These are phyloP conservation scores for Plantago coronopus DNA, from an alignment of 305 asterid genomes.

Conservation along the genomic window DNA sequence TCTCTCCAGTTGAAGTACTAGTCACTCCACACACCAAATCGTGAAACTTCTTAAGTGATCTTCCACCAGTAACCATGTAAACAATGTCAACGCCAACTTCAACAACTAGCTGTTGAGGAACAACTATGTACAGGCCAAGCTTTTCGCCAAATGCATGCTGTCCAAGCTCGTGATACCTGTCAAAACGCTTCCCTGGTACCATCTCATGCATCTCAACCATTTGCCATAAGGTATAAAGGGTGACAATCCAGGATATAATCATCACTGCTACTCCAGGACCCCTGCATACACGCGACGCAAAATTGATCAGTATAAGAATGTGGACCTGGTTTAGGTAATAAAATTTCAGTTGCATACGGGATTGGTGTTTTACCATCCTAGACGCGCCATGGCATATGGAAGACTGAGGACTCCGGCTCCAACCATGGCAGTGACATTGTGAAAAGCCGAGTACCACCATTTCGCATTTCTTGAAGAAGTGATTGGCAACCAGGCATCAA, in stretches of 20 bases:
- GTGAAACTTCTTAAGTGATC: constrained; percentile 60
- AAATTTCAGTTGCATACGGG: background rate
- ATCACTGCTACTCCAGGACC: constrained; percentile 75
- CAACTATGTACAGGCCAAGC: constrained; percentile 72
- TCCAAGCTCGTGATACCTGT: constrained; percentile 76
- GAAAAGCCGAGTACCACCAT: constrained; percentile 93
- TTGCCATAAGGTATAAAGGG: constrained; percentile 87
- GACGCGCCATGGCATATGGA: constrained; percentile 82
- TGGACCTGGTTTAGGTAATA: background rate
- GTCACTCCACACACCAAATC: constrained; percentile 36
- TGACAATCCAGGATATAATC: constrained; percentile 71
- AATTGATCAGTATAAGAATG: background rate
- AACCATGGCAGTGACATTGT: constrained; percentile 88
- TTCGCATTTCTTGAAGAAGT: constrained; percentile 66
- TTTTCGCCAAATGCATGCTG: constrained; percentile 78
- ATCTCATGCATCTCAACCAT: constrained; percentile 96
- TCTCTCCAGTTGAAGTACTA: too few species aligned
- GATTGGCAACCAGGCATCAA: constrained; percentile 75
- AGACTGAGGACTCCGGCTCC: constrained; percentile 81
- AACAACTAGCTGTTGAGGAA: constrained; percentile 76
- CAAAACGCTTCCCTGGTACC: constrained; percentile 82
- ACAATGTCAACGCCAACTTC: constrained; percentile 76
- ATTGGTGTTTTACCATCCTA: constrained; percentile 56
- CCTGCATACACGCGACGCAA: constrained; percentile 29
- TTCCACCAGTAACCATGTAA: constrained; percentile 90